Evolutionary conservation across 2,329 filamentous ascomycete genomes (phyloP), one percentile per base, ranked within the genome.

Genomic region (Amauroascus verrucosus): DNA sequence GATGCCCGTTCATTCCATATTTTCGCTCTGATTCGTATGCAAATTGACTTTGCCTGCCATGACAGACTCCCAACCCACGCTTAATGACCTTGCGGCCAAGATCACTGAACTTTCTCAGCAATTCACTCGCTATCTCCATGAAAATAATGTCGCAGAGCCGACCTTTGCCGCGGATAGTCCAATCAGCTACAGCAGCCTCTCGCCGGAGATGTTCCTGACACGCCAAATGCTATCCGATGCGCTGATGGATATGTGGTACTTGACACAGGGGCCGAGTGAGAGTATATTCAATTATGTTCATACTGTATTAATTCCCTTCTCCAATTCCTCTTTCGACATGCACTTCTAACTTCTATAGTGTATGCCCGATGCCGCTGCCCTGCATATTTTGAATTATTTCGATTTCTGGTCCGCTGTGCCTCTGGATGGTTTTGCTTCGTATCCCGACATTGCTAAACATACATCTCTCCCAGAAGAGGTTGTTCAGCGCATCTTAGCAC

Each of bases 401-500:
- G 65, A 78, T 58, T 77, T 79, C 59, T 78, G 75, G 73, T 65
- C 68, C 9, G 71, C 73, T 4, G 75, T 80, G 5, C 75, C 77
- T 2, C 50, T 77, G 0, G 65, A 72, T 22, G 74, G 73, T 14
- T 65, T 69, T 2, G 73, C 75, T 6, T 72, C 73, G 2, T 72
- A 71, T 51, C 56, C 61, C 3, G 69, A 72, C 9, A 71, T 76
- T 16, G 65, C 72, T 14, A 57, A 65, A 26, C 61, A 66, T 28
- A 65, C 66, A 1, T 59, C 62, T 14, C 69, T 75, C 2, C 72
- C 72, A 0, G 58, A 65, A 32, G 69, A 71, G 24, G 67, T 72
- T 16, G 70, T 68, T 30, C 60, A 61, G 24, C 69, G 72, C 16
- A 56, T 74, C 20, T 47, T 74, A 30, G 63, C 68, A 53, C 69